Base-by-base conservation (phyloP, 2,329 filamentous ascomycete species). In the Paramyrothecium roridum region DNA sequence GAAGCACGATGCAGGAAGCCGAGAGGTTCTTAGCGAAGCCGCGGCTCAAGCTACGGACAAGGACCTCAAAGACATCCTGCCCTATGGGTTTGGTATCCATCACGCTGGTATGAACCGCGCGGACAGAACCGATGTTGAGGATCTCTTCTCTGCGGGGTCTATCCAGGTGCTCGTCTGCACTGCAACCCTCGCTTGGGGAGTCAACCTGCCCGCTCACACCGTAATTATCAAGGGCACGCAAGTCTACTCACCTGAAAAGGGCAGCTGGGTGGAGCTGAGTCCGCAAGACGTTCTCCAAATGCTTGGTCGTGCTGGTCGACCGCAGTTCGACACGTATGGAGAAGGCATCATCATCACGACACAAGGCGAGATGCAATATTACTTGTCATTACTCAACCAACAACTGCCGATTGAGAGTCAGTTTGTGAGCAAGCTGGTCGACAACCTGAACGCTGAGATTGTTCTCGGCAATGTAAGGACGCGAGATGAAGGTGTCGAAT, bases 201-300 rank as follows among this genome's bases (percentile, higher is more conserved):
- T 99, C 69, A 99, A 99, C 73, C 77, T 99, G 68, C 95, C 95
- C 4, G 95, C 95, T 2, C 95, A 99, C 68, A 98, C 95, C 1
- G 95, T 99, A 67, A 93, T 99, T 68, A 99, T 99, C 79, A 99
- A 99, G 75, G 95, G 95, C 54, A 99, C 95, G 1, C 92, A 96
- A 68, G 89, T 99, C 20, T 99, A 99, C 75, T 98, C 95, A 0
- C 95, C 95, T 0, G 95, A 99, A 70, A 98, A 97, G 77, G 95
- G 95, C 77, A 95, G 90, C 72, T 99, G 95, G 93, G 93, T 99
- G 20, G 96, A 99, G 70, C 76, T 99, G 53, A 97, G 93, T 67
- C 95, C 95, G 13, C 95, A 99, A 70, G 95, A 99, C 75, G 93
- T 99, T 37, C 80, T 99, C 52, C 95, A 99, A 72, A 99, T 99